Evolutionary conservation across 768 basidiomycete species (phyloP).

Genomic region (Russula lepida): DNA sequence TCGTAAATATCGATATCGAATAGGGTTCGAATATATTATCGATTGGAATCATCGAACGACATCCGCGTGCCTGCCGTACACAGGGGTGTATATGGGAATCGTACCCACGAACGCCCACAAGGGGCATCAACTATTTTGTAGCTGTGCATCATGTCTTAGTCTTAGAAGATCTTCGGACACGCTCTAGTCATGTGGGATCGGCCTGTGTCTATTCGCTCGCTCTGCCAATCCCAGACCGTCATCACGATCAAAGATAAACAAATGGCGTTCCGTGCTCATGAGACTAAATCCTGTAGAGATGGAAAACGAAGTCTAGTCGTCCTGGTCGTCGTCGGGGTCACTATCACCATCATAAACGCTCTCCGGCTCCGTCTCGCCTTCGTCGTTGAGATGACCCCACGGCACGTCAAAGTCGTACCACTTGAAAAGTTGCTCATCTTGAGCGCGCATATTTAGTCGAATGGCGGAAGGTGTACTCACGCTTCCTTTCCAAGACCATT

Average conservation of each 20-base stretch:
- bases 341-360: neutral
- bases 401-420: constrained; percentile 11
- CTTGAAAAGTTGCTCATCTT: neutral
- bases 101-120: no score
- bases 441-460: neutral
- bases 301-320: neutral
- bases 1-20: constrained; percentile 69
- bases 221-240: neutral
- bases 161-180: neutral
- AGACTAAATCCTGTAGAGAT: neutral
- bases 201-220: neutral
- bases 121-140: neutral
- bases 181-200: neutral
- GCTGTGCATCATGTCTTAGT: neutral
- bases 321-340: neutral
- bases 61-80: neutral
- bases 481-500: neutral
- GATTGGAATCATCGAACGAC: neutral
- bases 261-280: neutral
- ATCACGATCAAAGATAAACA: neutral
- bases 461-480: neutral
- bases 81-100: neutral
- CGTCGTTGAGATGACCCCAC: constrained; percentile 8
- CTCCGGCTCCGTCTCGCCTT: constrained; percentile 2
- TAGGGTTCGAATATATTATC: constrained; percentile 33